phyloP scores from a whole-genome alignment of 805 yeast genomes.

The Lipomyces sp. region DNA sequence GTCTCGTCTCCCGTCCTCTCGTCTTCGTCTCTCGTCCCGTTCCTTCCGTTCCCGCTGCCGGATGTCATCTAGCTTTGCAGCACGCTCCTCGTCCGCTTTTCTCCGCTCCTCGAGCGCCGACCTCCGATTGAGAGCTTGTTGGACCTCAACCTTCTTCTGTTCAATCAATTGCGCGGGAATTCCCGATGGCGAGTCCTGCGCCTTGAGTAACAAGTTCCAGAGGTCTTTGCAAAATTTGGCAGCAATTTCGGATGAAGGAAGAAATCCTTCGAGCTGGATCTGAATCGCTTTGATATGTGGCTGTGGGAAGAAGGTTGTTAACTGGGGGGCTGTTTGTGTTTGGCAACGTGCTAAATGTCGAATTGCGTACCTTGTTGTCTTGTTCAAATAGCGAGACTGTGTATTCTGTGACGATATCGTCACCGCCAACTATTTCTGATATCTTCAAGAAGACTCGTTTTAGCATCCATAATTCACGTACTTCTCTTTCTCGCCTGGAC shows the following conservation, averaged over 20 bases:
- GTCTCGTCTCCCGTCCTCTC: conserved; percentile 4
- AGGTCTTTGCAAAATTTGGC: conserved; percentile 17
- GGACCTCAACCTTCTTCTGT: not conserved
- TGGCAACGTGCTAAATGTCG: not conserved
- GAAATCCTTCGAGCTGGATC: conserved; percentile 21
- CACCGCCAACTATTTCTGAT: conserved; percentile 14
- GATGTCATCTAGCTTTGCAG: conserved; percentile 11
- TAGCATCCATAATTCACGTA: not conserved
- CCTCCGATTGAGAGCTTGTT: not conserved
- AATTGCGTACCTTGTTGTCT: conserved; percentile 9
- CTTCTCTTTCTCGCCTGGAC: not conserved
- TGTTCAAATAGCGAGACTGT: conserved; percentile 14
- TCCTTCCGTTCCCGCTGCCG: not conserved
- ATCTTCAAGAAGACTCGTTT: not conserved
- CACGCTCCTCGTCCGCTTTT: conserved; percentile 6
- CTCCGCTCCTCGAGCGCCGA: not conserved
- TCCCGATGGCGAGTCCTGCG: conserved; percentile 15
- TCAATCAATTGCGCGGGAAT: conserved; percentile 11
- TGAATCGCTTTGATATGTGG: conserved; percentile 24
- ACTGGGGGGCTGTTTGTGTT: not conserved
- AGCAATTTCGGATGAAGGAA: conserved; percentile 7
- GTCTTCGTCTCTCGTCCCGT: conserved; percentile 6
- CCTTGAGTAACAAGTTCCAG: conserved; percentile 17
- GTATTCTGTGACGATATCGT: conserved; percentile 22
- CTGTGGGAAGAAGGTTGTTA: not conserved